A percentile compares a stretch with the other conserved stretches of the same genome.
Evolutionary conservation across 176 grass and related monocot genomes (phyloP).

Genomic region (Echinochloa phyllopogon): DNA sequence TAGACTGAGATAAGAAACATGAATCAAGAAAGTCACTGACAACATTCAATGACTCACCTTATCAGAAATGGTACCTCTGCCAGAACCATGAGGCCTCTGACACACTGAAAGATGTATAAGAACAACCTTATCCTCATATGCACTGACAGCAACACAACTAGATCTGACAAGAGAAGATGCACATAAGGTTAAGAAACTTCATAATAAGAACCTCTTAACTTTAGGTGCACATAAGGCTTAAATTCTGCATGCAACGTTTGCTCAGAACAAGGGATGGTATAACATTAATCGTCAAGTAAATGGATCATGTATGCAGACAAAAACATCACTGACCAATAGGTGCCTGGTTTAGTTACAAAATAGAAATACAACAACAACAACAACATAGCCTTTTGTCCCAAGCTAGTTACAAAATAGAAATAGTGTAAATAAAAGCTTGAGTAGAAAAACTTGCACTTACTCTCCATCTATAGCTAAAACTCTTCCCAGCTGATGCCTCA

Average conservation of each 20-base stretch:
- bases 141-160: conserved; percentile 87
- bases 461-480: conserved; percentile 86
- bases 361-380: too few relatives aligned
- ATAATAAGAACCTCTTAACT: conserved; percentile 25
- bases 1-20: conserved; percentile 58
- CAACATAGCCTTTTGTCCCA: too few relatives aligned
- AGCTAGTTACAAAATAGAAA: too few relatives aligned
- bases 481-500: conserved; percentile 80
- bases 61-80: conserved; percentile 58
- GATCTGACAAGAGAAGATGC: conserved; percentile 59
- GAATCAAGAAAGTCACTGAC: conserved; percentile 39
- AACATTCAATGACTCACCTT: conserved; percentile 66
- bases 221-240: conserved; percentile 10
- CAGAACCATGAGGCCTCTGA: conserved; percentile 40
- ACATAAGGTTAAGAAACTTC: conserved; percentile 47
- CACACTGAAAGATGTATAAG: conserved; percentile 61
- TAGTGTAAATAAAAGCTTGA: conserved; percentile 32
- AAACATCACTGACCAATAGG: conserved; percentile 9
- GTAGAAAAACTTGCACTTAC: conserved; percentile 53
- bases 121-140: conserved; percentile 87
- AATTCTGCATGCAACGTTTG: neutral
- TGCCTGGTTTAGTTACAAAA: neutral
- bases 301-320: conserved; percentile 6
- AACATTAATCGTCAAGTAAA: neutral
- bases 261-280: neutral